phyloP scores from a whole-genome alignment of 768 basidiomycete species.

The Lactarius indigo region DNA sequence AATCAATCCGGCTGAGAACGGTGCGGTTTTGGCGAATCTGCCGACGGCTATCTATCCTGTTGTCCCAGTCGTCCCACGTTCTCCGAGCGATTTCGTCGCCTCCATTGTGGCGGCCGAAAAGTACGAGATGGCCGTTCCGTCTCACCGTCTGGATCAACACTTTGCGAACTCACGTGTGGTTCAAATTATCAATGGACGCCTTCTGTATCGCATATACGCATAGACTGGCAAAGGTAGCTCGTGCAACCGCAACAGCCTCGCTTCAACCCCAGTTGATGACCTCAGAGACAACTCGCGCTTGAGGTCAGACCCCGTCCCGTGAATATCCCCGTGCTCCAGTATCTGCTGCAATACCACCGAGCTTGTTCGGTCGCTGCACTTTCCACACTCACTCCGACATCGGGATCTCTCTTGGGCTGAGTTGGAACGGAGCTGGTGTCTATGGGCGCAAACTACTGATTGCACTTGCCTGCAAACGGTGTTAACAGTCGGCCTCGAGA shows the following conservation, averaged over 20 bases:
- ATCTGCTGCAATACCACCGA: constrained; percentile 1
- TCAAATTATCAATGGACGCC: neutral
- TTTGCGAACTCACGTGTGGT: neutral
- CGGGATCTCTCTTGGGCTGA: neutral
- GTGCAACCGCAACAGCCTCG: neutral
- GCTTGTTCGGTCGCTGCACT: neutral
- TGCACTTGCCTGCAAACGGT: neutral
- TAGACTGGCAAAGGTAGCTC: neutral
- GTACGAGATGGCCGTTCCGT: neutral
- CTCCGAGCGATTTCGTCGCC: neutral
- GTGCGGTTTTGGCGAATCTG: neutral
- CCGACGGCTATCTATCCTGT: neutral
- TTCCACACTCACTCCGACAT: neutral
- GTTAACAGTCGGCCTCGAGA: neutral
- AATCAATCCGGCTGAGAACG: neutral
- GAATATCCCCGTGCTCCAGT: neutral
- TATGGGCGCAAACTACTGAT: neutral
- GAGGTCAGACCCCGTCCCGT: neutral
- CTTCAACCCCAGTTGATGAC: neutral
- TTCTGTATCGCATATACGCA: neutral
- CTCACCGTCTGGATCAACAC: neutral
- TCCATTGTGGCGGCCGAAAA: neutral
- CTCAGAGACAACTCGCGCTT: neutral
- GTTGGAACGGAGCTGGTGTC: neutral
- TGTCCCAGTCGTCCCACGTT: neutral